phyloP scores from a whole-genome alignment of 1,284 basidiomycete species.

The Afroboletus lepidellus region DNA sequence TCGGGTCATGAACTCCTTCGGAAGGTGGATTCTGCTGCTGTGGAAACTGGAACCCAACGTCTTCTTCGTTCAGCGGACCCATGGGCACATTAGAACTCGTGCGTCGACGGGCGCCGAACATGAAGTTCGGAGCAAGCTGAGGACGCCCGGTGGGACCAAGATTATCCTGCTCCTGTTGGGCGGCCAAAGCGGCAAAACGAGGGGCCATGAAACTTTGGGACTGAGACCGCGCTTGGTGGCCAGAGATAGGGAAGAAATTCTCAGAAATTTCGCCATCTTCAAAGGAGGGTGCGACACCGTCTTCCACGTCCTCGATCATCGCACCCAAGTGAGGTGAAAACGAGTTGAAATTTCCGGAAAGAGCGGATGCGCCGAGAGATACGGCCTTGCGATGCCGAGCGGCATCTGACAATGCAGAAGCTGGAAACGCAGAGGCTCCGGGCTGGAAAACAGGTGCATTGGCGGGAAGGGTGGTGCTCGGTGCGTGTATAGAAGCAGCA shows the following conservation, averaged over 20 bases:
- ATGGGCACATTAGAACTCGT: constrained; percentile 48
- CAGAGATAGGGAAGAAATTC: constrained; percentile 43
- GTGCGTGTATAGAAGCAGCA: constrained; percentile 44
- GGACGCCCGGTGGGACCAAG: constrained; percentile 82
- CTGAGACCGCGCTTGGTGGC: constrained; percentile 69
- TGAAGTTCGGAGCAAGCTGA: constrained; percentile 85
- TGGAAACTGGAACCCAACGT: constrained; percentile 78
- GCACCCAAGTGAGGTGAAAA: constrained; percentile 76
- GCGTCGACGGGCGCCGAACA: constrained; percentile 77
- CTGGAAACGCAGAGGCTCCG: constrained; percentile 56
- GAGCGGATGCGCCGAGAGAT: constrained; percentile 61
- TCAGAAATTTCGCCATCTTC: constrained; percentile 81
- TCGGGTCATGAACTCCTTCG: constrained; percentile 42
- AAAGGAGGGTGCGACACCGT: constrained; percentile 53
- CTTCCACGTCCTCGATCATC: constrained; percentile 80
- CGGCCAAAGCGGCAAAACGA: constrained; percentile 81
- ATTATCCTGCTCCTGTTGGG: constrained; percentile 67
- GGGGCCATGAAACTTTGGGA: constrained; percentile 83
- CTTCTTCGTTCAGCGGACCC: constrained; percentile 76
- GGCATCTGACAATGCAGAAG: constrained; percentile 47
- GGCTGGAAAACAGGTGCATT: constrained; percentile 74
- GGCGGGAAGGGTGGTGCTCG: constrained; percentile 50
- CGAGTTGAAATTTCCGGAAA: constrained; percentile 60
- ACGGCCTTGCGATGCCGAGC: constrained; percentile 76
- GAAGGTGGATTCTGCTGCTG: constrained; percentile 54